Conservation (phyloP, 306 rosid genomes). For the Cicer cuneatum region DNA sequence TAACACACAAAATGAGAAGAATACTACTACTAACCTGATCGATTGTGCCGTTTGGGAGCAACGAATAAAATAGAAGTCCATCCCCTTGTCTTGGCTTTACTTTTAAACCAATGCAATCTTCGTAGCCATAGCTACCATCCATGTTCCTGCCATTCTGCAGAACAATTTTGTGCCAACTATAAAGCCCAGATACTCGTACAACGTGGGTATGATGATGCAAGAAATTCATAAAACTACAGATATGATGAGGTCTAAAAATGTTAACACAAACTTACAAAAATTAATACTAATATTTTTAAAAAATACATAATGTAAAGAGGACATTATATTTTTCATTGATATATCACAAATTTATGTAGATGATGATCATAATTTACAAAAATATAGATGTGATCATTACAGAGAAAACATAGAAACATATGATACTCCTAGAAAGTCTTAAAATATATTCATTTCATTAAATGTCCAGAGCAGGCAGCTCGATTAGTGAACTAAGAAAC, state of each 20-base stretch:
- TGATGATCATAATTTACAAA: not conserved
- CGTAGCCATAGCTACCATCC: constrained; percentile 61
- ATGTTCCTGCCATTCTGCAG: constrained; percentile 71
- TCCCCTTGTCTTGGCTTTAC: constrained; percentile 87
- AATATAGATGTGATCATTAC: constrained; percentile 1
- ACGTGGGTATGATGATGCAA: not conserved
- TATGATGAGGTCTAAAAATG: not conserved
- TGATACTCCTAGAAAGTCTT: not conserved
- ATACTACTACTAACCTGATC: constrained; percentile 77
- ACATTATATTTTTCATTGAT: not conserved
- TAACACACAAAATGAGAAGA: constrained; percentile 1
- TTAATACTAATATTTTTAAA: too few species aligned
- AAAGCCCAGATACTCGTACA: not conserved
- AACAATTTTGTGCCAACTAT: constrained; percentile 23
- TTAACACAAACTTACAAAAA: not conserved
- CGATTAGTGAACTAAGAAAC: not conserved
- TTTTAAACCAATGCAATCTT: constrained; percentile 67
- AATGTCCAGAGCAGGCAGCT: not conserved
- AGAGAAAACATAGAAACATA: not conserved
- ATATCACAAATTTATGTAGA: not conserved
- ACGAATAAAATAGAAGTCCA: constrained; percentile 86
- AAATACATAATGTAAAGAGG: not conserved
- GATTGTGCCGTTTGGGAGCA: constrained; percentile 72
- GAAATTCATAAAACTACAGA: constrained; percentile 2
- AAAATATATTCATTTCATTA: not conserved